Percentiles rank a stretch among this genome's conserved stretches.
Evolutionary conservation across 208 protist genomes (phyloP).

Genomic region (Zelonia costaricensis): DNA sequence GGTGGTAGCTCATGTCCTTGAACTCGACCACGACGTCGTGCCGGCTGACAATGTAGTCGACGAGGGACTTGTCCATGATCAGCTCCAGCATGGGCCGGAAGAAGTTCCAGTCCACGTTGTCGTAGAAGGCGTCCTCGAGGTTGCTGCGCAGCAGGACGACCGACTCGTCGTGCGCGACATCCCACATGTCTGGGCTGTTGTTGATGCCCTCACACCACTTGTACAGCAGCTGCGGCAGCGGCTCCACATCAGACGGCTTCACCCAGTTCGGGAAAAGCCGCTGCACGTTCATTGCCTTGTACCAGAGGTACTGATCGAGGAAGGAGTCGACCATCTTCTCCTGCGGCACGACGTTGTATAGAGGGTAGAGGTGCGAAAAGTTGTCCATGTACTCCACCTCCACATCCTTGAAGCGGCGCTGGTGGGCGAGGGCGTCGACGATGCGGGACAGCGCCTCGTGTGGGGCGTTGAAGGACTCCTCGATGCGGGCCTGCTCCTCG

Average conservation of each 20-base stretch:
- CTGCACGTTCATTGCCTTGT: slow-evolving; percentile 98
- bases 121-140: slow-evolving; percentile 98
- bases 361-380: slow-evolving; percentile 99
- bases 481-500: slow-evolving; percentile 99
- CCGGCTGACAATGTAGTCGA: slow-evolving; percentile 99
- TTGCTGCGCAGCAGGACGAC: slow-evolving; percentile 98
- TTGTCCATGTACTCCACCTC: slow-evolving; percentile 99
- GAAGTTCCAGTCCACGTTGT: slow-evolving; percentile 99
- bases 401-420: slow-evolving; percentile 99
- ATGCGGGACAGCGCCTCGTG: slow-evolving; percentile 99
- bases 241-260: slow-evolving; percentile 99
- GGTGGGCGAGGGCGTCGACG: slow-evolving; percentile 98
- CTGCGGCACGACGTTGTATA: slow-evolving; percentile 99
- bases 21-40: slow-evolving; percentile 99
- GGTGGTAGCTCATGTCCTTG: slow-evolving; percentile 99
- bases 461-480: slow-evolving; percentile 99
- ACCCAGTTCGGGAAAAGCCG: slow-evolving; percentile 99
- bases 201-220: slow-evolving; percentile 99
- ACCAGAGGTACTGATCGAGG: slow-evolving; percentile 99
- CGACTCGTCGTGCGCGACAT: slow-evolving; percentile 97
- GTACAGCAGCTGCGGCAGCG: slow-evolving; percentile 99
- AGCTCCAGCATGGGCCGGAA: slow-evolving; percentile 99
- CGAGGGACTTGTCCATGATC: slow-evolving; percentile 99
- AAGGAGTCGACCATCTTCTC: slow-evolving; percentile 99
- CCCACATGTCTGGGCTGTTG: slow-evolving; percentile 98